Evolutionary conservation across 2,329 filamentous ascomycete species (phyloP).

Genomic region (Pestalotiopsis sp.): DNA sequence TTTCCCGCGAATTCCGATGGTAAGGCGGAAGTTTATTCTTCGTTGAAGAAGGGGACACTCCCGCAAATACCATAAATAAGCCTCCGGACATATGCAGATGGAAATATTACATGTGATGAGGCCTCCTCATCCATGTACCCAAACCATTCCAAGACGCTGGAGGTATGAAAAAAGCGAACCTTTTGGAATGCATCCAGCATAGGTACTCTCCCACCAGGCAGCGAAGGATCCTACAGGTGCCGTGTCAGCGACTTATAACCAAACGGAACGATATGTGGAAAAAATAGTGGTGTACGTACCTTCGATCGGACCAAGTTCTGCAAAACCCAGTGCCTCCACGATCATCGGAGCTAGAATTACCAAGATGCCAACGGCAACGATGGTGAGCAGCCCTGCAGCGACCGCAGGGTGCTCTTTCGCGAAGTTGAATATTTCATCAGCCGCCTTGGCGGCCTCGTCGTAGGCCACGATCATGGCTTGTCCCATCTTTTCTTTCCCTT

Average conservation of each 20-base stretch:
- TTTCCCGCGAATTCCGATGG: too few relatives aligned
- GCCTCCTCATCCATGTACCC: conserved; percentile 8
- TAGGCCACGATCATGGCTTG: conserved; percentile 25
- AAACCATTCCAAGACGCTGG: conserved; percentile 43
- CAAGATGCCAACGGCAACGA: conserved; percentile 32
- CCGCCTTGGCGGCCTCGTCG: conserved; percentile 24
- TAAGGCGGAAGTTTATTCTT: too few relatives aligned
- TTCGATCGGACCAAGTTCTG: conserved; percentile 29
- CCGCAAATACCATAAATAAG: too few relatives aligned
- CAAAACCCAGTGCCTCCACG: conserved; percentile 33
- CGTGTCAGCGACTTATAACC: neutral
- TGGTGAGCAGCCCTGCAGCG: conserved; percentile 19
- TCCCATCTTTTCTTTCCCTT: conserved; percentile 23
- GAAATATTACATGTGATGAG: too few relatives aligned
- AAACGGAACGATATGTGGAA: neutral
- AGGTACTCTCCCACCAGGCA: conserved; percentile 38
- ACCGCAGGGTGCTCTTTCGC: conserved; percentile 30
- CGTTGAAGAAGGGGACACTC: too few relatives aligned
- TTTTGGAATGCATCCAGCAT: conserved; percentile 39
- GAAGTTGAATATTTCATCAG: conserved; percentile 24
- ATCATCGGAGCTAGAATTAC: conserved; percentile 27
- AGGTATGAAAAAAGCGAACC: conserved; percentile 42
- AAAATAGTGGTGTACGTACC: conserved; percentile 20
- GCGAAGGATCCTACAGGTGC: conserved; percentile 34
- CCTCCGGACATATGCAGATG: too few relatives aligned